Base-by-base conservation (phyloP, 2,329 filamentous ascomycete species). In the Trichoderma sp. region DNA sequence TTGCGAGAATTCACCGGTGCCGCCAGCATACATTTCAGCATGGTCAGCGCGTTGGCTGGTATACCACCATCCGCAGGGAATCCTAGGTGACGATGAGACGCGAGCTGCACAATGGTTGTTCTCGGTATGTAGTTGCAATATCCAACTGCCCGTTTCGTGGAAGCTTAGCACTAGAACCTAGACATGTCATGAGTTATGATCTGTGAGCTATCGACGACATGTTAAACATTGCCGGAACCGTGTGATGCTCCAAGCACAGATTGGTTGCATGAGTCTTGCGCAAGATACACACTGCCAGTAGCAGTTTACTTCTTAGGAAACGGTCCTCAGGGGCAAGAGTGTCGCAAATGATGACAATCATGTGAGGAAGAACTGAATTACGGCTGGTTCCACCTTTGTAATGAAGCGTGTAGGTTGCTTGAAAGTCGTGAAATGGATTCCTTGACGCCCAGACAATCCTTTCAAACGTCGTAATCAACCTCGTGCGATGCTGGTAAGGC, bases 121-220 rank as follows among this genome's bases (percentile, higher is more conserved):
- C 28, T 66, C 54, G 16, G 43, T 43, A 26, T 67, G 30, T 5
- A 67, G 51, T 32, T 59, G 28, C 10, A 67, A 14, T 26, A 67
- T 37, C 4, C 43, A 43, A 28, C 37, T 28, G 54, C 11, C 32
- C 32, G 32, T 34, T 34, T 14, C 32, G 11, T 34, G 13, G 32
- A 34, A 34, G 13, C 39, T 52, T 14, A 58, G 26, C 21, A 59
- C 1, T 30, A 67, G 39, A 24, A 59, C n/a, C 64, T 52, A 10
- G 21, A 34, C 8, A 28, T 28, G 5, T 28, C 30, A 34, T 30
- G 16, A 64, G 39, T 13, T 14, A 39, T 54, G 49, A 39, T 21
- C 3, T 7, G 21, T 21, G 16, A 3, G 37, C 6, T n/a, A 13
- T 43, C 2, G 11, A 16, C 7, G 2, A 3, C 21, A 18, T 21